A percentile compares a stretch with the other conserved stretches of the same genome.
Conservation (phyloP, 495 filamentous ascomycete species). For the Polyplosphaeria fusca region DNA sequence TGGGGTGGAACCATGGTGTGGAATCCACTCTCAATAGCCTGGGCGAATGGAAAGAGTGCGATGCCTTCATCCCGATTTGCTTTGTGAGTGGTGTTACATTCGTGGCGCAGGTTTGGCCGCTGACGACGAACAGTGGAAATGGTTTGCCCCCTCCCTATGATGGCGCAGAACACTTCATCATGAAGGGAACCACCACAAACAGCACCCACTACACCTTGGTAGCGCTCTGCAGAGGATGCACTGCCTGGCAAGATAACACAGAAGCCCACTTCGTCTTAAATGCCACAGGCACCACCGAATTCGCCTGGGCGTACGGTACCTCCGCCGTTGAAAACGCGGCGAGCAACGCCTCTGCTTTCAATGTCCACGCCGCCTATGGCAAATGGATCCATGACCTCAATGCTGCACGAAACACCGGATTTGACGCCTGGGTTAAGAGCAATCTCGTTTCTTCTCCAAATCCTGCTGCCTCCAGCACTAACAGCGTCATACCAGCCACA, state of each 20-base stretch:
- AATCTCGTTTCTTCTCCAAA: conserved; percentile 19
- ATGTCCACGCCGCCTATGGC: conserved; percentile 24
- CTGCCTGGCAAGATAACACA: conserved; percentile 25
- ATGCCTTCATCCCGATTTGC: conserved; percentile 21
- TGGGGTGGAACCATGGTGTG: conserved; percentile 32
- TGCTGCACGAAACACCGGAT: conserved; percentile 26
- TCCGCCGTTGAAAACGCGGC: conserved; percentile 23
- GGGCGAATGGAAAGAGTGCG: conserved; percentile 22
- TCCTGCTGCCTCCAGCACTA: neutral
- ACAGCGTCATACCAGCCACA: neutral
- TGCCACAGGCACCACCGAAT: conserved; percentile 18
- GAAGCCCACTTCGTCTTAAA: conserved; percentile 15
- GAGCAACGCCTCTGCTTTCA: conserved; percentile 28
- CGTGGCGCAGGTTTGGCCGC: neutral
- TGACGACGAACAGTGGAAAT: conserved; percentile 14
- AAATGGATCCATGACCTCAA: conserved; percentile 30
- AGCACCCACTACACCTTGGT: conserved; percentile 51
- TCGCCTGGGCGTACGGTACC: conserved; percentile 29
- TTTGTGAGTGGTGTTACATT: conserved; percentile 10
- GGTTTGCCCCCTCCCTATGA: conserved; percentile 47
- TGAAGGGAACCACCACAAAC: conserved; percentile 47
- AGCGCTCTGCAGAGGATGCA: conserved; percentile 47
- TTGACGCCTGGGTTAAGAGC: conserved; percentile 13
- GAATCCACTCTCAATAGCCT: conserved; percentile 28
- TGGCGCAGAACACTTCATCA: conserved; percentile 43